A percentile compares a stretch with the other conserved stretches of the same genome.
Evolutionary conservation across 2,329 filamentous ascomycete species (phyloP).

Genomic region (Ascochyta clinopodiicola): DNA sequence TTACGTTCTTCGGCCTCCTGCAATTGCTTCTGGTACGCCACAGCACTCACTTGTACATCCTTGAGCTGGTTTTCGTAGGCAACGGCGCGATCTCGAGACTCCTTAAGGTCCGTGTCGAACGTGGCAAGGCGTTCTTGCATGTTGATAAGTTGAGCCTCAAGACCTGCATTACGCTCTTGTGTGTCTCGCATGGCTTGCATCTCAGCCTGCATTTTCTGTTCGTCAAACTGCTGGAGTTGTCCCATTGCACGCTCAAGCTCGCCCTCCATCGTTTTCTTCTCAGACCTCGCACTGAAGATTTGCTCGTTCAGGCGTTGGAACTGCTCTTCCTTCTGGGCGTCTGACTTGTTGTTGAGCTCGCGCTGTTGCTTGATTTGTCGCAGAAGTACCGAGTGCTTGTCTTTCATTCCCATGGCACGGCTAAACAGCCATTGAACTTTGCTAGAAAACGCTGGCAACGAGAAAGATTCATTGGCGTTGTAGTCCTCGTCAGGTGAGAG

Average conservation of each 20-base stretch:
- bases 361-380: slow-evolving; percentile 95
- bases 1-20: slow-evolving; percentile 36
- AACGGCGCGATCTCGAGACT: slow-evolving; percentile 34
- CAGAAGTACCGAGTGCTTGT: slow-evolving; percentile 88
- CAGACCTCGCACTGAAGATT: slow-evolving; percentile 44
- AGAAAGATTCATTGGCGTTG: slow-evolving; percentile 68
- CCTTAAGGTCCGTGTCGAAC: slow-evolving; percentile 40
- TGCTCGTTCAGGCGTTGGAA: slow-evolving; percentile 51
- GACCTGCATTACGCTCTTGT: slow-evolving; percentile 41
- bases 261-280: slow-evolving; percentile 44
- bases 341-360: slow-evolving; percentile 87
- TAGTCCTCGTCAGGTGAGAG: slow-evolving; percentile 68
- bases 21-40: slow-evolving; percentile 41
- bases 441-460: slow-evolving; percentile 75
- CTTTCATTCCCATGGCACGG: slow-evolving; percentile 77
- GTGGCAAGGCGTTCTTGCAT: slow-evolving; percentile 42
- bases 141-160: slow-evolving; percentile 42
- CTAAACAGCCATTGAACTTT: slow-evolving; percentile 81
- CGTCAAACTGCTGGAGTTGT: slow-evolving; percentile 41
- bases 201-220: slow-evolving; percentile 30
- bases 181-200: slow-evolving; percentile 32
- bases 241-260: slow-evolving; percentile 46
- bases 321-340: slow-evolving; percentile 57
- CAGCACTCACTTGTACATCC: slow-evolving; percentile 39
- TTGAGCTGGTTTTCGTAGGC: slow-evolving; percentile 44